These are phyloP conservation scores for Suhomyces wounanorum DNA, from an alignment of 1,139 yeast genomes.

Conservation along the genomic window DNA sequence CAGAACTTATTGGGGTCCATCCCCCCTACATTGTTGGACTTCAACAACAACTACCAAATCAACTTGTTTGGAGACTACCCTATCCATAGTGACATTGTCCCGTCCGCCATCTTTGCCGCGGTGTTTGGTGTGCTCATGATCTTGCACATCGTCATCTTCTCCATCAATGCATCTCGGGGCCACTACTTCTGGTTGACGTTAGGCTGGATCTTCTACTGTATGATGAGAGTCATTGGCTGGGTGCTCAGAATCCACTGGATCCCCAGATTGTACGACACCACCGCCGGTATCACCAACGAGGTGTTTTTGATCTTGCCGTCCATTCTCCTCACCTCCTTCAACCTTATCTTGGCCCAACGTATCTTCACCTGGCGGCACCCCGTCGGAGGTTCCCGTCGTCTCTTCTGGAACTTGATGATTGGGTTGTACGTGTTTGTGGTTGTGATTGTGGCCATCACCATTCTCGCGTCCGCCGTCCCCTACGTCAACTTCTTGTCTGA, in stretches of 20 bases:
- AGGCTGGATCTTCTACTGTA: conserved; percentile 35
- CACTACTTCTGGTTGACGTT: conserved; percentile 39
- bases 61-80: conserved; percentile 44
- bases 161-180: conserved; percentile 35
- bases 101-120: conserved; percentile 34
- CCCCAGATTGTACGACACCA: conserved; percentile 25
- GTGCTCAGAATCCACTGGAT: conserved; percentile 35
- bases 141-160: conserved; percentile 30
- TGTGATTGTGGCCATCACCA: conserved; percentile 34
- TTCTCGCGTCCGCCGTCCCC: conserved; percentile 39
- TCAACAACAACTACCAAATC: conserved; percentile 24
- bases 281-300: conserved; percentile 35
- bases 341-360: conserved; percentile 45
- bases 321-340: conserved; percentile 36
- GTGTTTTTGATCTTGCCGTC: conserved; percentile 38
- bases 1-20: conserved; percentile 27
- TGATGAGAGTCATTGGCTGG: conserved; percentile 35
- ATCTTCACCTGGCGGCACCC: conserved; percentile 52
- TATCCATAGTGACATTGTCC: conserved; percentile 28
- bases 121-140: conserved; percentile 30
- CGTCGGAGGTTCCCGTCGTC: conserved; percentile 43
- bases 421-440: conserved; percentile 32
- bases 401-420: conserved; percentile 41
- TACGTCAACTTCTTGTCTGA: conserved; percentile 33
- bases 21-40: conserved; percentile 26